These are phyloP conservation scores for Auriscalpium orientale DNA, from an alignment of 768 basidiomycete species.

Conservation along the genomic window DNA sequence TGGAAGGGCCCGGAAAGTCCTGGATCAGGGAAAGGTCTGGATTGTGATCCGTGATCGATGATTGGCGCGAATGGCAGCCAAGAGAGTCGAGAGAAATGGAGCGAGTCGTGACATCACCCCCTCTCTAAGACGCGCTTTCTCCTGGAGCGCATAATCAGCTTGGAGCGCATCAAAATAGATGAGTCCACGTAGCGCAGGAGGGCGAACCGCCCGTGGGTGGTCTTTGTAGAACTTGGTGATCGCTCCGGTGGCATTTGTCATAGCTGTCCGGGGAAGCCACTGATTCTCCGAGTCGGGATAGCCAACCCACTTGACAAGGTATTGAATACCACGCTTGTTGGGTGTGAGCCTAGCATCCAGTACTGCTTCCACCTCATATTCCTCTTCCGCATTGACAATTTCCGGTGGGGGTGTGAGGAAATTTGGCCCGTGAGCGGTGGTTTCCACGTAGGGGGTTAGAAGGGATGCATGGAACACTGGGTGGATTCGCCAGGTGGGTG, in stretches of 20 bases:
- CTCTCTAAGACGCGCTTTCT: too few species aligned
- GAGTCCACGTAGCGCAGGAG: too few species aligned
- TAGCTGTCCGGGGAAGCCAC: neutral
- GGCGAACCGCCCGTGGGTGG: neutral
- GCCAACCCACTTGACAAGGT: slow-evolving; percentile 6
- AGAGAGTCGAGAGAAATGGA: too few species aligned
- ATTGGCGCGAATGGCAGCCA: too few species aligned
- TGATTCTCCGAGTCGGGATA: slow-evolving; percentile 4
- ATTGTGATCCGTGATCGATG: too few species aligned
- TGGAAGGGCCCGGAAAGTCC: too few species aligned
- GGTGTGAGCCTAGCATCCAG: slow-evolving; percentile 7
- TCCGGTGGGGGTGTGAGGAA: slow-evolving; percentile 1
- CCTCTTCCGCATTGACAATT: slow-evolving; percentile 1
- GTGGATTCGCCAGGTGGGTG: slow-evolving; percentile 2
- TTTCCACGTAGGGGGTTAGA: neutral
- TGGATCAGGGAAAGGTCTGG: too few species aligned
- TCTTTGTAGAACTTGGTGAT: neutral
- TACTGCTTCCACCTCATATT: slow-evolving; percentile 15
- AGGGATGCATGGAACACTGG: neutral
- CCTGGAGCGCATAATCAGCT: too few species aligned
- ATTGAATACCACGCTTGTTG: neutral
- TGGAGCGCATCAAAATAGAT: too few species aligned
- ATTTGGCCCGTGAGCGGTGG: neutral
- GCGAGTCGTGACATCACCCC: too few species aligned
- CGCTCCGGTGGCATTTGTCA: neutral